phyloP scores from a whole-genome alignment of 768 basidiomycete genomes.

The Serendipita sp. region DNA sequence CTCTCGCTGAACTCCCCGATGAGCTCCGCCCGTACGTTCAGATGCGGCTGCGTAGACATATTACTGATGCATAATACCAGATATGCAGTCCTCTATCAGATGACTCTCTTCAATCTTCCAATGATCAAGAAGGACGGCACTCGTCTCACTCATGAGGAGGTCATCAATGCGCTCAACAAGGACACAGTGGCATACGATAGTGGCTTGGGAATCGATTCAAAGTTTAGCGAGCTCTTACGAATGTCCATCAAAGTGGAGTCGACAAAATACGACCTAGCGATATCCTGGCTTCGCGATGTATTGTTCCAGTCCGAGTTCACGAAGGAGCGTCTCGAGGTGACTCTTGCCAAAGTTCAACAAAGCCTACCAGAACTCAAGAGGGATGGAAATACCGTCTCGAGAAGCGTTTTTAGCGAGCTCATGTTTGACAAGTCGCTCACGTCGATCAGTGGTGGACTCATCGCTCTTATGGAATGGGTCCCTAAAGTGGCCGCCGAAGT shows the following conservation, averaged over 20 bases:
- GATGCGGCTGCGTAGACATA: not conserved
- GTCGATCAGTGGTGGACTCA: constrained; percentile 46
- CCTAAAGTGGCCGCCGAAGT: constrained; percentile 58
- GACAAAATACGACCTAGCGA: constrained; percentile 58
- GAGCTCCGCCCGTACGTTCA: constrained; percentile 55
- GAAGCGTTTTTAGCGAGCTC: constrained; percentile 50
- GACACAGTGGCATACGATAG: constrained; percentile 80
- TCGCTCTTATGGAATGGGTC: constrained; percentile 64
- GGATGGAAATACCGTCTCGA: constrained; percentile 65
- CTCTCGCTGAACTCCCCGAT: constrained; percentile 54
- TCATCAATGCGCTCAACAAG: constrained; percentile 77
- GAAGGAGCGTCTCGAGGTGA: constrained; percentile 65
- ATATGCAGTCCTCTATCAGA: constrained; percentile 61
- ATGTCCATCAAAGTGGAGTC: constrained; percentile 76
- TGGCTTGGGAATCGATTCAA: constrained; percentile 42
- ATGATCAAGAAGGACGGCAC: constrained; percentile 55
- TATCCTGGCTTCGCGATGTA: constrained; percentile 76
- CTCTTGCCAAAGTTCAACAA: constrained; percentile 77
- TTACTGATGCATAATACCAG: constrained; percentile 27
- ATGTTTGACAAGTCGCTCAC: constrained; percentile 57
- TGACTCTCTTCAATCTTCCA: constrained; percentile 80
- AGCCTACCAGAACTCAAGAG: constrained; percentile 84
- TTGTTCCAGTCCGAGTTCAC: constrained; percentile 63
- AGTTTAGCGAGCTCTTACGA: constrained; percentile 61
- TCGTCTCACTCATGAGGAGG: constrained; percentile 68